These are phyloP conservation scores for Eudorina sp. DNA, from an alignment of 139 green algal species.

Conservation along the genomic window DNA sequence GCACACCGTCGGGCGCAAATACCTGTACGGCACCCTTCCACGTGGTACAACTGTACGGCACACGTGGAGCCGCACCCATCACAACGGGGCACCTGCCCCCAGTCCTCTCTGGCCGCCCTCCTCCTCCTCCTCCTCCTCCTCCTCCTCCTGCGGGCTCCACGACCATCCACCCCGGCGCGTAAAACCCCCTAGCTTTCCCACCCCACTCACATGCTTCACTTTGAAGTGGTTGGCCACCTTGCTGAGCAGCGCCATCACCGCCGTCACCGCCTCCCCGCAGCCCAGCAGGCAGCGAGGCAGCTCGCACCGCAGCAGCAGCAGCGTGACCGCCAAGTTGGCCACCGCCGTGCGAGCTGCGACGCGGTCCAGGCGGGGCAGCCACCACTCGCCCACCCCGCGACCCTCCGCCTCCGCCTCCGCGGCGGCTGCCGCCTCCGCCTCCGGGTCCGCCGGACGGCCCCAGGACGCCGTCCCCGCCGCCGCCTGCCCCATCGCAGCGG, in stretches of 20 bases:
- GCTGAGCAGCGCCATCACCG: slow-evolving; percentile 40
- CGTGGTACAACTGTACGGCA: no score
- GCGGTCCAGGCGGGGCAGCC: not conserved
- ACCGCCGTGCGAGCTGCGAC: not conserved
- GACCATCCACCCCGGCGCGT: no score
- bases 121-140: no score
- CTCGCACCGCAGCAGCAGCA: slow-evolving; percentile 24
- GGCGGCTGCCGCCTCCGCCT: not conserved
- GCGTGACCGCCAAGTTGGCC: not conserved
- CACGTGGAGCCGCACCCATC: no score
- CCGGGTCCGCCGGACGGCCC: not conserved
- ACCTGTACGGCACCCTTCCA: no score
- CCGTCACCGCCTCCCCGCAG: slow-evolving; percentile 21
- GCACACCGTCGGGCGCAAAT: no score
- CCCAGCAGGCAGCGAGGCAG: slow-evolving; percentile 41
- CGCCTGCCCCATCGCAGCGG: no score
- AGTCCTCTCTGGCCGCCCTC: no score
- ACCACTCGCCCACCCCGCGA: slow-evolving; percentile 35
- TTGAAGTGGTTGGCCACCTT: not conserved
- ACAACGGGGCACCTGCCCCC: no score
- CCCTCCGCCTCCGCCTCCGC: slow-evolving; percentile 26
- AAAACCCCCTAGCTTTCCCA: no score
- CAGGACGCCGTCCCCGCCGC: no score
- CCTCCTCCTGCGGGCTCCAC: no score
- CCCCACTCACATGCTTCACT: not conserved